Conservation (phyloP, 1,139 yeast genomes). For the Blastobotrys buckinghamii region DNA sequence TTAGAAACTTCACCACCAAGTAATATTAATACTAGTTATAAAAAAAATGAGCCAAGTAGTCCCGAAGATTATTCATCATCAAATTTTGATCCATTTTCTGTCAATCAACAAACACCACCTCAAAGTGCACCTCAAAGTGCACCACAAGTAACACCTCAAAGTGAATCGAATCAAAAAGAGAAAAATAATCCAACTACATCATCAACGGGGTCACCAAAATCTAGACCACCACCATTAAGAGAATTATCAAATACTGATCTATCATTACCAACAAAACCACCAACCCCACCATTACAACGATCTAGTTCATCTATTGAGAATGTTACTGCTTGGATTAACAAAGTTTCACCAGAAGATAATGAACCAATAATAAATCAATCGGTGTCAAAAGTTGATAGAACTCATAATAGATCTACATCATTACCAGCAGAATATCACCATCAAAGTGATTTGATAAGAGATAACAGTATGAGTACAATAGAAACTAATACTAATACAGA, state of each 20-base stretch:
- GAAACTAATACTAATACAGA: constrained; percentile 1
- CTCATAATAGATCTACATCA: constrained; percentile 1
- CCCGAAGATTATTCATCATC: constrained; percentile 11
- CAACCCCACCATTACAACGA: not conserved
- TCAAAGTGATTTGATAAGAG: not conserved
- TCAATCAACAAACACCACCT: not conserved
- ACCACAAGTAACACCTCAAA: not conserved
- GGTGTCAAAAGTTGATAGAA: not conserved
- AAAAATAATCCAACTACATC: not conserved
- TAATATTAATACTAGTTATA: not conserved
- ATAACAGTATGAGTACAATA: not conserved
- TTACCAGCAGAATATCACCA: not conserved
- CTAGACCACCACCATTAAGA: not conserved
- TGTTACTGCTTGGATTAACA: constrained; percentile 6
- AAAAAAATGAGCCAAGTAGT: not conserved
- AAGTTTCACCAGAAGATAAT: not conserved
- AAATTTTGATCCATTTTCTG: constrained; percentile 2
- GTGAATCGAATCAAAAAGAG: too few relatives aligned
- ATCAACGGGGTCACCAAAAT: not conserved
- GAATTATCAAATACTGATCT: not conserved
- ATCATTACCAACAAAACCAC: not conserved
- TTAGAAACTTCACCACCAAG: not conserved
- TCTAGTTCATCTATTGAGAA: not conserved
- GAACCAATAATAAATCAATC: not conserved
- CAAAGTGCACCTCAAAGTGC: not conserved